Base-by-base conservation (phyloP, 495 filamentous ascomycete genomes). In the Aspergillus sclerotiicarbonarius region DNA sequence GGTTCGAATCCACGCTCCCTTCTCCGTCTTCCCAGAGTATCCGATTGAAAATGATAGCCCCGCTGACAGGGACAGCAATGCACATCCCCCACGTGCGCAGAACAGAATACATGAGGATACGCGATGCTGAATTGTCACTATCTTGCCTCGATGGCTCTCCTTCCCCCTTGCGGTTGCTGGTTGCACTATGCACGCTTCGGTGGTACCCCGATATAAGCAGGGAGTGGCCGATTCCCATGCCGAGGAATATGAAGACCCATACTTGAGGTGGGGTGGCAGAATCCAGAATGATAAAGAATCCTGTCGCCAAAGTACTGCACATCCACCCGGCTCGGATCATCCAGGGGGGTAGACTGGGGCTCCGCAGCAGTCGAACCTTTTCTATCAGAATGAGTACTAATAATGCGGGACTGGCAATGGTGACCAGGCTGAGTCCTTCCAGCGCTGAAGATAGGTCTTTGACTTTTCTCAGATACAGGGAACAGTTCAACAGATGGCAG, bases 381-480 rank as follows among this genome's bases (percentile, higher is more conserved):
- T 41, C 30, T 6, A 78, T 71, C 33, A 84, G 77, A 16, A 81
- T 44, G n/a, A 81, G 65, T 0, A 79, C 74, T 9, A 77, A 71
- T 3, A 79, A 67, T 0, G 82, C 73, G 0, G 80, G 72, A 16
- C 72, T 71, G 6, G 68, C 66, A 30, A 77, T 51, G 29, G 70
- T 65, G 6, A 90, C 76, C 6, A 90, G 62, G 2, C 82, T 76
- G 5, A 90, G 70, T 8, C 87, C 86, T 1, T 85, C 71, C 2
- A 84, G 57, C 6, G 83, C 81, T 0, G 82, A 74, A 0, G 74
- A 69, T 48, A 79, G 75, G 49, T 73, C 80, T 54, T 83, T 82
- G 29, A 87, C 78, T 8, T 82, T 79, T 51, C 84, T 72, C 63
- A 86, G 86, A 67, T 86, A 91, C 20, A 91, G 74, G 0, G 87